These are phyloP conservation scores for Aspergillus sp. DNA, from an alignment of 2,329 filamentous ascomycete genomes.

Conservation along the genomic window DNA sequence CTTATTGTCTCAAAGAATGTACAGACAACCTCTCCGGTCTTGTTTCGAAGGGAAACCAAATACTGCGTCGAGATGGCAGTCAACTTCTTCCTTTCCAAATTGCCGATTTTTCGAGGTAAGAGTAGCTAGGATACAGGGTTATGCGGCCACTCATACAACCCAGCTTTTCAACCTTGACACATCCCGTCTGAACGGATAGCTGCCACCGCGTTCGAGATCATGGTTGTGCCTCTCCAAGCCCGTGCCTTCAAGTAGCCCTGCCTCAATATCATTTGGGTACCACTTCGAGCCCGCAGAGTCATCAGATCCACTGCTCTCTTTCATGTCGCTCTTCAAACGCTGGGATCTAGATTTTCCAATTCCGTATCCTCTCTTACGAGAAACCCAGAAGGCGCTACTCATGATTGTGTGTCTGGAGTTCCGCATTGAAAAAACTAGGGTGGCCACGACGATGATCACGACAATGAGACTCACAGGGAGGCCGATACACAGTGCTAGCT, in stretches of 20 bases:
- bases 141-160: conserved; percentile 15
- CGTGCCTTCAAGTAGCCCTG: conserved; percentile 16
- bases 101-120: background rate
- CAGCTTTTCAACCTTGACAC: conserved; percentile 40
- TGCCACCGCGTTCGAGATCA: conserved; percentile 28
- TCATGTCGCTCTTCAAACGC: conserved; percentile 32
- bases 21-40: background rate
- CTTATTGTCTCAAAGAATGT: conserved; percentile 7
- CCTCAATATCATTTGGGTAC: conserved; percentile 25
- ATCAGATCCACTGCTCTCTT: conserved; percentile 28
- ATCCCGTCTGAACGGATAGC: conserved; percentile 38
- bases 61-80: background rate
- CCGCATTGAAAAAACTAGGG: conserved; percentile 43
- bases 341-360: conserved; percentile 36
- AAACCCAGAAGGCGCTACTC: conserved; percentile 34
- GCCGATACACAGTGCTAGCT: conserved; percentile 41
- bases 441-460: conserved; percentile 37
- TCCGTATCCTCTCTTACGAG: conserved; percentile 38
- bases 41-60: background rate
- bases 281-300: conserved; percentile 26
- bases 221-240: conserved; percentile 28
- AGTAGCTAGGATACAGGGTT: background rate
- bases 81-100: background rate
- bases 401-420: conserved; percentile 39
- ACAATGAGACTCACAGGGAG: conserved; percentile 42